Conservation (phyloP, 2,329 filamentous ascomycete genomes). For the Aspergillus niger region DNA sequence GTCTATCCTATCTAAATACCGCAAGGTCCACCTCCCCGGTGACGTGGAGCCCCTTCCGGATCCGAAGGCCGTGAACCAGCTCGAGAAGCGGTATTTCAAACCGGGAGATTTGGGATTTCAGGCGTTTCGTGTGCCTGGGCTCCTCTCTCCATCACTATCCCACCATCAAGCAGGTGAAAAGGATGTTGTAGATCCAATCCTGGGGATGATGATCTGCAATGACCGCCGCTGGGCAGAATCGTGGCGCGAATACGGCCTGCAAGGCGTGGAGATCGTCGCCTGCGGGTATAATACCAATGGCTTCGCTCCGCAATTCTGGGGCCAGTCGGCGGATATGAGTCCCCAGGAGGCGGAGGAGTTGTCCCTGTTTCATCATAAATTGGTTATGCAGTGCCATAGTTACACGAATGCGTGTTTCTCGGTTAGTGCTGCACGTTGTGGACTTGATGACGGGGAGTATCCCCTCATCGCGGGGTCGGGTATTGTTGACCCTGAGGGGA, state of each 20-base stretch:
- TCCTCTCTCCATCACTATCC: conserved; percentile 35
- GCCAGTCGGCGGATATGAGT: conserved; percentile 45
- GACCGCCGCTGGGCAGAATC: conserved; percentile 58
- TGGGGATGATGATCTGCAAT: conserved; percentile 60
- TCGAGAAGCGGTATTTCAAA: conserved; percentile 59
- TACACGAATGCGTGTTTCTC: conserved; percentile 58
- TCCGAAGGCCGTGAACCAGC: conserved; percentile 54
- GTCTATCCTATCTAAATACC: conserved; percentile 54
- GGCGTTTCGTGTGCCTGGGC: conserved; percentile 54
- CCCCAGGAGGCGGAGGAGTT: conserved; percentile 49
- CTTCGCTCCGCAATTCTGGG: conserved; percentile 52
- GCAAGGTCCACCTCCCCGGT: conserved; percentile 59
- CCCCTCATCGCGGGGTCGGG: conserved; percentile 53
- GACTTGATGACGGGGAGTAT: conserved; percentile 54
- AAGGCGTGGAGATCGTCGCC: conserved; percentile 52
- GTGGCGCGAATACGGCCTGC: conserved; percentile 55
- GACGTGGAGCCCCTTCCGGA: conserved; percentile 54
- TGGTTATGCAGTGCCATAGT: conserved; percentile 55
- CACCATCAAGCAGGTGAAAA: conserved; percentile 26
- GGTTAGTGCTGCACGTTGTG: conserved; percentile 53
- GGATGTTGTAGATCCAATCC: conserved; percentile 50
- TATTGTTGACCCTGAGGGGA: conserved; percentile 53
- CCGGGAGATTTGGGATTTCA: conserved; percentile 57
- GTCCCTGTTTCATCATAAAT: conserved; percentile 55
- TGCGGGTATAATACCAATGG: conserved; percentile 57